phyloP scores from a whole-genome alignment of 1,284 basidiomycete genomes.

The Mycena citricolor region DNA sequence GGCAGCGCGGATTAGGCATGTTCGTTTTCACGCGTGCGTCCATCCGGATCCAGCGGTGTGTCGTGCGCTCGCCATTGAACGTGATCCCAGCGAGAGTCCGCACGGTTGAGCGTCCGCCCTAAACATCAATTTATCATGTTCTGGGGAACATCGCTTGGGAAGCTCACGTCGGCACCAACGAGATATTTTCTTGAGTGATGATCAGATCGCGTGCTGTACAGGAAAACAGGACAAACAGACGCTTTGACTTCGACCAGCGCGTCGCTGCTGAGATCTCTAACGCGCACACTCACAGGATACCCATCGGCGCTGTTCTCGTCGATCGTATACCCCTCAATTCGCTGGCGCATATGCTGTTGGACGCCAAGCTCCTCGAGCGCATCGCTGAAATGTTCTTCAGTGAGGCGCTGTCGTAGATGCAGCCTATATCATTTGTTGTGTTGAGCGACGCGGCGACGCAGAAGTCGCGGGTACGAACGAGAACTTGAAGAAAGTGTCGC shows the following conservation, averaged over 20 bases:
- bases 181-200: slow-evolving; percentile 24
- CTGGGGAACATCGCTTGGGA: no score
- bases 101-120: slow-evolving; percentile 28
- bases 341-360: slow-evolving; percentile 20
- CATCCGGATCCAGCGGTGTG: slow-evolving; percentile 29
- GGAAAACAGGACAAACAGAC: slow-evolving; percentile 13
- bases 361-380: slow-evolving; percentile 22
- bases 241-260: slow-evolving; percentile 23
- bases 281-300: slow-evolving; percentile 26
- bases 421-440: slow-evolving; percentile 15
- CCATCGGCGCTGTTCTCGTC: slow-evolving; percentile 19
- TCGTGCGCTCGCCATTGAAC: slow-evolving; percentile 27
- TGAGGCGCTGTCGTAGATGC: slow-evolving; percentile 28
- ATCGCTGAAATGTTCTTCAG: slow-evolving; percentile 24
- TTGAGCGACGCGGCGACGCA: neutral
- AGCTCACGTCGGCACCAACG: slow-evolving; percentile 26
- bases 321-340: slow-evolving; percentile 25
- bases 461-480: slow-evolving; percentile 18
- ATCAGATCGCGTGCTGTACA: slow-evolving; percentile 2
- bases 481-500: slow-evolving; percentile 30
- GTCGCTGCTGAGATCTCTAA: slow-evolving; percentile 22
- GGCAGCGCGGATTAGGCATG: slow-evolving; percentile 29
- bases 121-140: neutral
- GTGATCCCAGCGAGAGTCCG: slow-evolving; percentile 26
- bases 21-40: slow-evolving; percentile 28